Evolutionary conservation across 208 protist genomes (phyloP), one percentile per base, ranked within the genome.

Genomic region (Wallacemonas sp.): DNA sequence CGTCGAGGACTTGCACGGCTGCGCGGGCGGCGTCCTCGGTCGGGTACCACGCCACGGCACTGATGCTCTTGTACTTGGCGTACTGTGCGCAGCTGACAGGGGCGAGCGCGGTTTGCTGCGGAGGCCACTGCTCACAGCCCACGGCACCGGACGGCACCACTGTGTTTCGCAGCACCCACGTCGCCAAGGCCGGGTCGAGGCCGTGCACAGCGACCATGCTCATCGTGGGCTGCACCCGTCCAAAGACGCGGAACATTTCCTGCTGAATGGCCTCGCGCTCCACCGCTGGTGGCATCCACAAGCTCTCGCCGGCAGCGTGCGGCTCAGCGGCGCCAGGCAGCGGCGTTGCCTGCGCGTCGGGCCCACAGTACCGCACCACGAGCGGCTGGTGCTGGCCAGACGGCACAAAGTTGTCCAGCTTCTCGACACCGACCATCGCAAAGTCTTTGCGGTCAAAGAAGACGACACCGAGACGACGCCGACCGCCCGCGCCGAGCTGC

Each of bases 401-500:
- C 6, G 90, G 86, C 5, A 90, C 86, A 67, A 95, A 95, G 63
- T 93, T 70, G 73, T 93, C 61, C 9, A 92, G 74, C 64, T 91
- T 95, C 67, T 95, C 80, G 14, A 93, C 83, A 3, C 78, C 90
- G 5, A 91, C 72, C 72, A 81, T 78, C 19, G 87, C 90, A 64
- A 87, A 88, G 39, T 76, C 78, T 36, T 83, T 83, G 19, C 68
- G 72, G 4, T 62, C 26, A 41, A 92, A 95, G 74, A 93, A 92
- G 32, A 95, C 90, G 12, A 86, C 83, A 14, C 90, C 90, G 46
- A 78, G 73, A 34, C 82, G 69, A 19, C 83, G 83, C 21, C 78
- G 80, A 1, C 61, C 36, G 24, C 43, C 55, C 16, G 27, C 26
- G 21, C 61, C 70, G 17, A 49, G 32, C 32, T 34, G 26, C 30